Percentiles rank a stretch among this genome's conserved stretches.
These are phyloP conservation scores for Misopates orontium DNA, from an alignment of 257 asterid genomes.

Conservation along the genomic window DNA sequence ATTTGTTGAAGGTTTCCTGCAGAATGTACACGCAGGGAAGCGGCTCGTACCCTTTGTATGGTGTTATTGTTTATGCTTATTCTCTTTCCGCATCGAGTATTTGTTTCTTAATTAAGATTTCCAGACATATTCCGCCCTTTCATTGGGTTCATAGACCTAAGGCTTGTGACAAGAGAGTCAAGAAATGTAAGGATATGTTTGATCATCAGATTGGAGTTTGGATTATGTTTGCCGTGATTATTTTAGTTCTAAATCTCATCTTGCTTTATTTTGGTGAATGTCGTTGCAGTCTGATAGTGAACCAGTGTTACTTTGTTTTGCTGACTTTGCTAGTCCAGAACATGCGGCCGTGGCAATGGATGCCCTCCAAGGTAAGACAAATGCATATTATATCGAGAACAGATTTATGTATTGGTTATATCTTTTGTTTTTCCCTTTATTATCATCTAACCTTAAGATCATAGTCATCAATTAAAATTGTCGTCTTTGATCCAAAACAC, in stretches of 20 bases:
- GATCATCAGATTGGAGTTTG: slow-evolving; percentile 2
- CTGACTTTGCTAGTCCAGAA: slow-evolving; percentile 77
- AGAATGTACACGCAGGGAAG: slow-evolving; percentile 41
- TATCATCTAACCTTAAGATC: too few relatives aligned
- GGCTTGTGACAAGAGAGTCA: slow-evolving; percentile 74
- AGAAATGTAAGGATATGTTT: slow-evolving; percentile 57
- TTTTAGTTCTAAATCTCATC: slow-evolving; percentile 6
- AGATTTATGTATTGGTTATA: too few relatives aligned
- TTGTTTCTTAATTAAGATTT: slow-evolving; percentile 46
- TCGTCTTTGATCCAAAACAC: too few relatives aligned
- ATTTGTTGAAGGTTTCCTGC: slow-evolving; percentile 14
- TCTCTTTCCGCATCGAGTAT: slow-evolving; percentile 20
- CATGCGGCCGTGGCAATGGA: slow-evolving; percentile 87
- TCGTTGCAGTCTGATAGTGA: slow-evolving; percentile 67
- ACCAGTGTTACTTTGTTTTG: slow-evolving; percentile 73
- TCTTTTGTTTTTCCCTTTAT: too few relatives aligned
- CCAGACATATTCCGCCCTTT: slow-evolving; percentile 91
- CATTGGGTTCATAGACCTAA: slow-evolving; percentile 76
- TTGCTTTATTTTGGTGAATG: slow-evolving; percentile 1
- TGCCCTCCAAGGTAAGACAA: slow-evolving; percentile 62
- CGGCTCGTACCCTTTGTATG: slow-evolving; percentile 70
- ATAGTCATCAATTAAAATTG: too few relatives aligned
- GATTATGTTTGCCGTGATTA: neutral
- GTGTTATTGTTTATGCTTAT: neutral
- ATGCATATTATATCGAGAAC: too few relatives aligned